A percentile compares a stretch with the other conserved stretches of the same genome.
These are phyloP conservation scores for Rhizophora mangle DNA, from an alignment of 345 rosid species.

Conservation along the genomic window DNA sequence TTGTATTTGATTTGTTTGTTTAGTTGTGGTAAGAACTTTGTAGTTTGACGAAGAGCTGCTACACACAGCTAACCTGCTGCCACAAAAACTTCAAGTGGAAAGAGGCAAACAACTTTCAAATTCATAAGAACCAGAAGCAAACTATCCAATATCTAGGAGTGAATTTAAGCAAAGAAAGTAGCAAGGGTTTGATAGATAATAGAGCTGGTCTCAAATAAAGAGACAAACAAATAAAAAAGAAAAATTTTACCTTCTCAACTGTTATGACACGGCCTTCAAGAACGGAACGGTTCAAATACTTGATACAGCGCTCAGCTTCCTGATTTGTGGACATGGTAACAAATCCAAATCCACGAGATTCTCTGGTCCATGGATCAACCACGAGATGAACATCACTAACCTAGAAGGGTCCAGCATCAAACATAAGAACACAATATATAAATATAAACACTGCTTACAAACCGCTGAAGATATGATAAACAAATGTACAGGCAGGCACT, in stretches of 20 bases:
- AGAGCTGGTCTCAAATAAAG: not conserved
- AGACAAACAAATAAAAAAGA: not conserved
- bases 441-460: not conserved
- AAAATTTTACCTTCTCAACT: constrained; percentile 73
- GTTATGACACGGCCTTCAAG: constrained; percentile 80
- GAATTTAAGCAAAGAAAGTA: not conserved
- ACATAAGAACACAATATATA: not conserved
- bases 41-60: constrained; percentile 81
- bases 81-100: constrained; percentile 79
- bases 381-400: constrained; percentile 87
- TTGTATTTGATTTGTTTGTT: constrained; percentile 62
- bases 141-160: constrained; percentile 19
- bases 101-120: constrained; percentile 71
- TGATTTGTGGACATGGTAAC: constrained; percentile 61
- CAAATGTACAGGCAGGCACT: not conserved
- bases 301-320: constrained; percentile 80
- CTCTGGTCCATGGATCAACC: constrained; percentile 92
- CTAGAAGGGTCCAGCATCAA: constrained; percentile 24
- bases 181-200: not conserved
- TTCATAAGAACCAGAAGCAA: constrained; percentile 23
- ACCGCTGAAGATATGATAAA: not conserved
- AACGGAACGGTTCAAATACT: constrained; percentile 65
- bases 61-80: constrained; percentile 97
- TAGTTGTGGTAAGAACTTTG: constrained; percentile 55
- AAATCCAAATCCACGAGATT: constrained; percentile 92